Percentiles rank a stretch among this genome's conserved stretches.
phyloP scores from a whole-genome alignment of 768 basidiomycete species.

The Lyophyllum decastes region DNA sequence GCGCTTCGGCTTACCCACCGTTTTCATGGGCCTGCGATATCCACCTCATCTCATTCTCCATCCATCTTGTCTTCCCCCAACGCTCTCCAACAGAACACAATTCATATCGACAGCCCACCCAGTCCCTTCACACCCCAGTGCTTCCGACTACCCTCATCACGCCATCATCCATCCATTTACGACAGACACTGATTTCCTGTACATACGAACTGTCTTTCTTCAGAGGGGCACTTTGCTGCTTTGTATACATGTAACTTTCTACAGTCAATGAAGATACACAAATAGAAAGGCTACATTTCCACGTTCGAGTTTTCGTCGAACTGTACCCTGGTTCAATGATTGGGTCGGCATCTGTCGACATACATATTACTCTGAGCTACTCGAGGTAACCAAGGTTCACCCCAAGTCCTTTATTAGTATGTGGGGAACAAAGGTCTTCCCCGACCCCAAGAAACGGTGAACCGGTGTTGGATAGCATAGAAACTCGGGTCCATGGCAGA shows the following conservation, averaged over 20 bases:
- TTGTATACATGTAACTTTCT: background rate
- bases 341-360: background rate
- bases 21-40: background rate
- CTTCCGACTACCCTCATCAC: background rate
- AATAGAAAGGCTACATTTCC: background rate
- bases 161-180: background rate
- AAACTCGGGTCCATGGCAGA: background rate
- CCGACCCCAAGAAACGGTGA: background rate
- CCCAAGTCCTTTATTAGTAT: background rate
- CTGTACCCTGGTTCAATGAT: background rate
- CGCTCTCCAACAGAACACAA: background rate
- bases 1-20: background rate
- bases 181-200: background rate
- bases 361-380: background rate
- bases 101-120: background rate
- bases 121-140: background rate
- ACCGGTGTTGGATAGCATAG: background rate
- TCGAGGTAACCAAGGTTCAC: background rate
- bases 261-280: background rate
- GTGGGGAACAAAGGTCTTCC: background rate
- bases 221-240: background rate
- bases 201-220: background rate
- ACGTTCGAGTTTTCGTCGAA: background rate
- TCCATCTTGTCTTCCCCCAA: background rate
- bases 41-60: background rate